Evolutionary conservation across 1,284 basidiomycete genomes (phyloP), one percentile per base, ranked within the genome.

Genomic region (Leccinum pallidistipes): DNA sequence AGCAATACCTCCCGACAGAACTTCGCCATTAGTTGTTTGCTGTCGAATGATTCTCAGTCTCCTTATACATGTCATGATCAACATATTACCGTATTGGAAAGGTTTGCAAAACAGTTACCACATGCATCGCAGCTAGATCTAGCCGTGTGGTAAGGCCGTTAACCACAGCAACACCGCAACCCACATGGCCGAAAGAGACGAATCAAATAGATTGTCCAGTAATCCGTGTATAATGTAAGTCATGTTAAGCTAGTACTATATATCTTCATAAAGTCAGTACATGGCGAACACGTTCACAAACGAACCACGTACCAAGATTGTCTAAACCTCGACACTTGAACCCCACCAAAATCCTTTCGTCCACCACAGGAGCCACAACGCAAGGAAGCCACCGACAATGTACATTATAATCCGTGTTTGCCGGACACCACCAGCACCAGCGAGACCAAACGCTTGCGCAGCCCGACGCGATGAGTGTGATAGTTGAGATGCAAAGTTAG

Each of bases 321-420:
- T 40, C 55, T 62, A 71, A 45, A 56, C 60, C 12, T 65, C 59
- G 21, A 60, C 63, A 24, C 57, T 59, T 5, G 68, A 66, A 29
- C 57, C 27, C 73, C 68, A 76, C 71, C 70, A 76, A 40, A 72
- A 50, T 5, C 57, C 63, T 12, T 58, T 64, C 21, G 58, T 58
- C 68, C 68, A 76, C 77, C 79, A 82, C n/a, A 79, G 38, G 5
- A 84, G 50, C 81, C 82, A 84, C 1, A 84, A 49, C 0, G 69
- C 70, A 40, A 83, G 57, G 32, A 81, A 69, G 1, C 71, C 76
- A 2, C 74, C 79, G 10, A 86, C 81, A 32, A 87, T 78, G 52
- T 85, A 82, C 59, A 85, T 73, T 10, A 87, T 88, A 51, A 88
- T 83, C 47, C 88, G 80, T 77, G 83, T 87, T 56, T 86, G 85